Evolutionary conservation across 306 rosid genomes (phyloP), one percentile per base, ranked within the genome.

Genomic region (Cicer pinnatifidum): DNA sequence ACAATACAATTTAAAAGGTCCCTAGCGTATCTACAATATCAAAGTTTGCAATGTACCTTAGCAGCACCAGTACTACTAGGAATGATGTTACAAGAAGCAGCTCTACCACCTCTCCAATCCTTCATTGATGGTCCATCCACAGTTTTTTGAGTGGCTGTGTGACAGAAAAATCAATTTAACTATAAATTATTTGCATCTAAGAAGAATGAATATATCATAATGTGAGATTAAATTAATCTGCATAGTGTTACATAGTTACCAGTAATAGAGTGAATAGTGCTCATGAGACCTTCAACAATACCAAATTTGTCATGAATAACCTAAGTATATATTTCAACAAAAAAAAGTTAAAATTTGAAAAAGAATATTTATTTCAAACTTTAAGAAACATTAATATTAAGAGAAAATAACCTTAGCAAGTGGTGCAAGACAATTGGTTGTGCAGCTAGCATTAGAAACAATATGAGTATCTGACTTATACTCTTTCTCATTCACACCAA

Each of bases 21-120:
- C 0, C 4, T 0, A 0, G 35, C 4, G 2, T 23, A 23, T 3
- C 4, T 28, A 5, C 1, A 28, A 28, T 28, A 3, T 28, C 35
- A 3, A 28, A 28, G 35, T 3, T 28, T 3, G 4, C 35, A 28
- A 0, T 0, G 0, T 28, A 28, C 96, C 97, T 91, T 93, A 12
- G 98, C 97, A 56, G 97, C 97, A 71, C 98, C 98, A 8, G 98
- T 93, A 76, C 96, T 90, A 56, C 98, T 90, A 44, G 98, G 98
- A 83, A 90, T 93, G 75, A 93, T 93, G 89, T 93, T 93, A 68
- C 78, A 83, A 70, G 98, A 93, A 80, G 98, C 98, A 60, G 98
- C 97, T 63, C 96, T 91, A 4, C 98, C 98, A 63, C 97, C 98
- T 84, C 98, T 93, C 98, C 96, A 93, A 67, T 93, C 98, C 86